Percentiles rank a stretch among this genome's conserved stretches.
Conservation (phyloP, 108 stramenopile species). For the Fragilaria crotonensis region DNA sequence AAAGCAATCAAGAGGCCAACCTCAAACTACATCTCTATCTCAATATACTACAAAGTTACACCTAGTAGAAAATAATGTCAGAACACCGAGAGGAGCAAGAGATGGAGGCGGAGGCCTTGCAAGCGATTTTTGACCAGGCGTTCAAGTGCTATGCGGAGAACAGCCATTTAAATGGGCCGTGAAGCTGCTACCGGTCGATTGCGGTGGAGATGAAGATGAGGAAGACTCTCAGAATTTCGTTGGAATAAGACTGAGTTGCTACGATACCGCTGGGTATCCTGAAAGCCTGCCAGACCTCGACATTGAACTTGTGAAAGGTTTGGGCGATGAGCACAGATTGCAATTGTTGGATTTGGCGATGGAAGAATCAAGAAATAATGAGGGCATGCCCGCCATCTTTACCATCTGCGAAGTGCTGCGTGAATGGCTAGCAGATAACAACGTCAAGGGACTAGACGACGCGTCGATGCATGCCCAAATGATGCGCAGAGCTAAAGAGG, state of each 20-base stretch:
- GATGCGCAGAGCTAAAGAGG: constrained; percentile 69
- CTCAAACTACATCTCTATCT: too few species aligned
- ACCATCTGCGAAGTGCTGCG: constrained; percentile 72
- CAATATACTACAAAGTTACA: too few species aligned
- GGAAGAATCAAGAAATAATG: constrained; percentile 65
- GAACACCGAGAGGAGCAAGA: constrained; percentile 83
- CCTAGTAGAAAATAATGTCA: too few species aligned
- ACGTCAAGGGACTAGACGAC: constrained; percentile 85
- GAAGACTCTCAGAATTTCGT: constrained; percentile 63
- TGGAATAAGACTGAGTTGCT: constrained; percentile 50
- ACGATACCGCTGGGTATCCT: constrained; percentile 61
- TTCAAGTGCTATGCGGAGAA: constrained; percentile 35
- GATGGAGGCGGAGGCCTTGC: constrained; percentile 83
- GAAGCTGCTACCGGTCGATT: constrained; percentile 55
- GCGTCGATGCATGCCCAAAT: constrained; percentile 80
- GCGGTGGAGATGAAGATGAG: constrained; percentile 44
- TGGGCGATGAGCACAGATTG: constrained; percentile 45
- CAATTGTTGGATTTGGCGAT: constrained; percentile 52
- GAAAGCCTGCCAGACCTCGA: constrained; percentile 52
- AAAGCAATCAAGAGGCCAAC: too few species aligned
- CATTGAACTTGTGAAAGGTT: constrained; percentile 63
- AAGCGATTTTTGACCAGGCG: constrained; percentile 69
- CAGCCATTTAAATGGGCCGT: constrained; percentile 73
- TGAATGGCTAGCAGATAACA: constrained; percentile 81
- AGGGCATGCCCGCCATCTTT: constrained; percentile 74